Conservation (phyloP, 306 rosid species). For the Mimosa pudica region DNA sequence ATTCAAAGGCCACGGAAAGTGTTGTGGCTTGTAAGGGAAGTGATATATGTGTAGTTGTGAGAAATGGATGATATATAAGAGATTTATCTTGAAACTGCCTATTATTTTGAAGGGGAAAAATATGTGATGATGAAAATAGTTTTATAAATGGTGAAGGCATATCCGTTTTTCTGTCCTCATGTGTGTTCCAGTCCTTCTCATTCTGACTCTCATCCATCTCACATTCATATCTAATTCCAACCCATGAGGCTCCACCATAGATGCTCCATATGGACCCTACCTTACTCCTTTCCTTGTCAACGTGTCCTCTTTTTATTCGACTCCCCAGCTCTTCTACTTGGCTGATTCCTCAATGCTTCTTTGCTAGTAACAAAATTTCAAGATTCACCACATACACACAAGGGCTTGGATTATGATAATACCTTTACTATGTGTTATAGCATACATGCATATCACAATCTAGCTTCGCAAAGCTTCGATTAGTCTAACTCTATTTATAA, state of each 20-base stretch:
- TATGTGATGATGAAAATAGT: background rate
- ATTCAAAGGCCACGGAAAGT: background rate
- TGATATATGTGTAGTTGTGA: background rate
- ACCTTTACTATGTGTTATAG: no score
- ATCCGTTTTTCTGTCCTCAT: background rate
- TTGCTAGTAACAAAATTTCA: no score
- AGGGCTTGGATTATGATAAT: no score
- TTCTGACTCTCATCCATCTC: background rate
- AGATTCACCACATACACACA: no score
- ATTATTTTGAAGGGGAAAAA: background rate
- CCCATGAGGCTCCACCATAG: background rate
- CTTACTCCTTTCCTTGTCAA: accelerated
- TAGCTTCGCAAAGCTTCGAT: no score
- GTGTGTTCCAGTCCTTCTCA: background rate
- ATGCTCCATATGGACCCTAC: background rate
- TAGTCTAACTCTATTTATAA: no score
- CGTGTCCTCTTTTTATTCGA: background rate
- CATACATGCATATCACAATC: no score
- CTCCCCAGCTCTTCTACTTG: background rate
- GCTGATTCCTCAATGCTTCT: background rate
- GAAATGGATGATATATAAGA: background rate
- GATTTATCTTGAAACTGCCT: conserved; percentile 1
- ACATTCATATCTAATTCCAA: background rate
- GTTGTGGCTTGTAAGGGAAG: background rate
- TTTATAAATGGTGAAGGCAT: background rate